phyloP scores from a whole-genome alignment of 495 filamentous ascomycete species.

The Bryoglossum gracile region DNA sequence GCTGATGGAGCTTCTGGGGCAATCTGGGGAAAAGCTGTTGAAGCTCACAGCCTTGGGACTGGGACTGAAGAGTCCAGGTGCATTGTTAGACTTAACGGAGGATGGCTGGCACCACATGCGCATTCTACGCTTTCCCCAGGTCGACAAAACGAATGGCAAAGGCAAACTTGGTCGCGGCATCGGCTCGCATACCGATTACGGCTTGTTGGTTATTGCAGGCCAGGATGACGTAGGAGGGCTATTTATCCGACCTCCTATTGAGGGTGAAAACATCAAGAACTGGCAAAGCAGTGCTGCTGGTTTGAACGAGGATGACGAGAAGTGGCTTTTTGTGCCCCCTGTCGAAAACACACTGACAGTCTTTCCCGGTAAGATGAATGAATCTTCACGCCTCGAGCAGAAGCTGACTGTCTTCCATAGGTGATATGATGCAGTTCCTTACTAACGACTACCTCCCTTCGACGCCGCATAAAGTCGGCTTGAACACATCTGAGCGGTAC shows the following conservation, averaged over 20 bases:
- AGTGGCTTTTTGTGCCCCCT: constrained; percentile 38
- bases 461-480: constrained; percentile 40
- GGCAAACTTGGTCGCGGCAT: constrained; percentile 38
- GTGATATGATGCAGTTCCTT: constrained; percentile 42
- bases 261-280: constrained; percentile 34
- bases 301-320: constrained; percentile 33
- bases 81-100: constrained; percentile 29
- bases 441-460: constrained; percentile 33
- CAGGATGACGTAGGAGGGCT: constrained; percentile 40
- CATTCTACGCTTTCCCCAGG: constrained; percentile 35
- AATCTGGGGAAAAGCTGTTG: constrained; percentile 33
- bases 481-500: constrained; percentile 37
- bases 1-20: constrained; percentile 22
- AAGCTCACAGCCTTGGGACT: constrained; percentile 33
- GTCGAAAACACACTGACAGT: constrained; percentile 33
- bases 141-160: constrained; percentile 36
- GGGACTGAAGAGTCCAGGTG: constrained; percentile 21
- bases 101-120: constrained; percentile 43
- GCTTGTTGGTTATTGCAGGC: constrained; percentile 36
- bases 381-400: background rate
- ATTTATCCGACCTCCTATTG: constrained; percentile 33
- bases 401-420: constrained; percentile 17
- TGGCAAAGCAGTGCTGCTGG: constrained; percentile 38
- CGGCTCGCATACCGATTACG: constrained; percentile 41
- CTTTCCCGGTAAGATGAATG: constrained; percentile 32